Evolutionary conservation across 164 flowering plant genomes (phyloP).

Genomic region (Liriodendron chinense): DNA sequence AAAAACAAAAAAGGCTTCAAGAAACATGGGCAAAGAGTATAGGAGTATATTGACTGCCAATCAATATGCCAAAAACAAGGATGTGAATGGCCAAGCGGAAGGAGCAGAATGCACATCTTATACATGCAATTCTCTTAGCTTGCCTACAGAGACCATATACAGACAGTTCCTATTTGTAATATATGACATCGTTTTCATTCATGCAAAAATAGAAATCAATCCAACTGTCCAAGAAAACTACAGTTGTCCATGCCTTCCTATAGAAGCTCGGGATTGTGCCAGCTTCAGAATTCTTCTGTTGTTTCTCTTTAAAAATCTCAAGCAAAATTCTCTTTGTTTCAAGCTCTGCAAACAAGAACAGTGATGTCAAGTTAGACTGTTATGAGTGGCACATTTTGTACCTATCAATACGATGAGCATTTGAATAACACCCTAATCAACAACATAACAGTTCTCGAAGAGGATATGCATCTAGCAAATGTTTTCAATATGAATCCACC

Average conservation of each 20-base stretch:
- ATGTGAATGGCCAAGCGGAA: background rate
- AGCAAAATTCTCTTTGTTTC: slow-evolving; percentile 92
- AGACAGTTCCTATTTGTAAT: background rate
- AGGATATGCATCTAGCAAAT: too few species aligned
- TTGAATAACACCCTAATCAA: background rate
- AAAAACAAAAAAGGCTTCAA: background rate
- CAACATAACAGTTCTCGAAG: background rate
- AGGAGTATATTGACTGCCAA: background rate
- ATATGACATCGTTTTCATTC: background rate
- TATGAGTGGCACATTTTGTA: background rate
- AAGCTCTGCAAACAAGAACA: slow-evolving; percentile 52
- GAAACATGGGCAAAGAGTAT: background rate
- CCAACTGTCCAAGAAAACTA: slow-evolving; percentile 13
- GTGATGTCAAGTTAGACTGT: background rate
- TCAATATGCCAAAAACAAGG: background rate
- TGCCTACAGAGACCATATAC: background rate
- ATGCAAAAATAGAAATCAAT: slow-evolving; percentile 9
- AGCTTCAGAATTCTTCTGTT: slow-evolving; percentile 82
- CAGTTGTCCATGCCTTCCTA: slow-evolving; percentile 53
- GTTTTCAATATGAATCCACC: too few species aligned
- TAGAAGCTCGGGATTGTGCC: slow-evolving; percentile 88
- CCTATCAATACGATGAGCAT: background rate
- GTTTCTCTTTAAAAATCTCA: slow-evolving; percentile 94
- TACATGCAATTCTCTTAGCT: background rate
- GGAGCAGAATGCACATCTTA: background rate